Conservation (phyloP, 2,329 filamentous ascomycete species). For the Phialocephala subalpina region DNA sequence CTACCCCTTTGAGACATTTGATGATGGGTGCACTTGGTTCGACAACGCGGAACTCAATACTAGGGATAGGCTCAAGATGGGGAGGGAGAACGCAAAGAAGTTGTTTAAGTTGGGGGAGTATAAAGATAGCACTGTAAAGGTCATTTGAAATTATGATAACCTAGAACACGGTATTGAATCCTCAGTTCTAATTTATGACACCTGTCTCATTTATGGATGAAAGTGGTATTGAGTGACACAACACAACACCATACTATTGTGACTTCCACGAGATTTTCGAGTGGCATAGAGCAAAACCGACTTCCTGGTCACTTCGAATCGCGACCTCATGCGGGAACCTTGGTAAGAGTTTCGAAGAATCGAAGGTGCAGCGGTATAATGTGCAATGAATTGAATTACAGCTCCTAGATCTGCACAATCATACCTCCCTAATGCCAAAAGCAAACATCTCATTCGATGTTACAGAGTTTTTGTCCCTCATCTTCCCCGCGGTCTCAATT, state of each 20-base stretch:
- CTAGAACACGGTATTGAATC: too few species aligned
- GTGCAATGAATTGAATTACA: too few species aligned
- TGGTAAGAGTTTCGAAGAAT: too few species aligned
- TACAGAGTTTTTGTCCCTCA: slow-evolving; percentile 57
- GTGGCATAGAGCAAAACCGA: too few species aligned
- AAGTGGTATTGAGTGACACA: too few species aligned
- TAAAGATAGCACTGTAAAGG: not conserved
- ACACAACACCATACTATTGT: too few species aligned
- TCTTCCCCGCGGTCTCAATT: slow-evolving; percentile 57
- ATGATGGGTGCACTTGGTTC: slow-evolving; percentile 48
- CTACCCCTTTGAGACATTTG: slow-evolving; percentile 59
- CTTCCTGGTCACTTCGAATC: too few species aligned
- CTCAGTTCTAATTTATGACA: too few species aligned
- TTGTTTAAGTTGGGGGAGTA: not conserved
- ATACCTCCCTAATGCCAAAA: slow-evolving; percentile 35
- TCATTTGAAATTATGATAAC: not conserved
- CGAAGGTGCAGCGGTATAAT: too few species aligned
- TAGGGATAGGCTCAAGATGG: not conserved
- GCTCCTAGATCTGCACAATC: not conserved
- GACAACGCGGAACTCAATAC: not conserved
- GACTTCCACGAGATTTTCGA: too few species aligned
- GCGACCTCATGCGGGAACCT: too few species aligned
- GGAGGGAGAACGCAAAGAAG: not conserved
- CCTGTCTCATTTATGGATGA: too few species aligned
- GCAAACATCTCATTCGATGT: slow-evolving; percentile 61